phyloP scores from a whole-genome alignment of 345 rosid genomes.

The Populus euphratica region DNA sequence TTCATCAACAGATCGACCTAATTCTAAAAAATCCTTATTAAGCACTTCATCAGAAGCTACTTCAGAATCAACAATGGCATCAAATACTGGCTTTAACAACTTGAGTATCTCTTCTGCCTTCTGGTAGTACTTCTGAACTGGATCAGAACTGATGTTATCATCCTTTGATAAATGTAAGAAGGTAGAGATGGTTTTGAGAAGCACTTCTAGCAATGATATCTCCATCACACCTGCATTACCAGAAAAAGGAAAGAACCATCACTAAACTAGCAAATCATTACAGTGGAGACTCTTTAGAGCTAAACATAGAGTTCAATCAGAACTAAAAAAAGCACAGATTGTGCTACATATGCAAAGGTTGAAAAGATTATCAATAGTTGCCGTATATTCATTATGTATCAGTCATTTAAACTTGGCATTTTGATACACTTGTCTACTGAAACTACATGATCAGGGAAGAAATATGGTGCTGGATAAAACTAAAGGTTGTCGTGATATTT shows the following conservation, averaged over 20 bases:
- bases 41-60: constrained; percentile 57
- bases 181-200: constrained; percentile 59
- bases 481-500: neutral
- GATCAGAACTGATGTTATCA: constrained; percentile 57
- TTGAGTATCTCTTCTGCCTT: constrained; percentile 74
- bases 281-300: neutral
- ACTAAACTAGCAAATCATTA: neutral
- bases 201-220: constrained; percentile 61
- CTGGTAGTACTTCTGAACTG: constrained; percentile 56
- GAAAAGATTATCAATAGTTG: neutral
- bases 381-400: neutral
- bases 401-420: neutral
- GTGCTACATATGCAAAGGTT: neutral
- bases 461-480: neutral
- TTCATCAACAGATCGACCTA: constrained; percentile 63
- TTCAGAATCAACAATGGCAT: constrained; percentile 51
- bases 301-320: neutral
- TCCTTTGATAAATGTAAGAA: constrained; percentile 59
- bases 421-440: neutral
- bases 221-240: constrained; percentile 64
- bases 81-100: constrained; percentile 71
- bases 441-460: neutral
- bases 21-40: constrained; percentile 53
- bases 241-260: neutral
- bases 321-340: neutral